Evolutionary conservation across 2,329 filamentous ascomycete species (phyloP), one percentile per base, ranked within the genome.

Genomic region (Fusarium sterilihyphosum): DNA sequence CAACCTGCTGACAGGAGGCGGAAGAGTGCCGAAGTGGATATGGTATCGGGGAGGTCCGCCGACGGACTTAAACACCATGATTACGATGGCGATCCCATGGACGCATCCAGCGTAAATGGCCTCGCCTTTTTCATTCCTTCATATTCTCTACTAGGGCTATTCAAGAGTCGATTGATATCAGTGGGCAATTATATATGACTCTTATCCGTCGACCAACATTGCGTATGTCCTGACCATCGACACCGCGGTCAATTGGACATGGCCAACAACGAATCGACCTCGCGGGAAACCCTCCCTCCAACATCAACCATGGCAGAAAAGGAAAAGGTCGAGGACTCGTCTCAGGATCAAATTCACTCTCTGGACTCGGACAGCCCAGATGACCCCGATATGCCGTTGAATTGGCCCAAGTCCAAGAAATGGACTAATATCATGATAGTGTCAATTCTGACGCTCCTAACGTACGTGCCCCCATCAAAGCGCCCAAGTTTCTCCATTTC

Each of bases 241-340:
- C 16, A 44, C 18, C n/a, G 11, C 10, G n/a, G n/a, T 26, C 16
- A 8, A 26, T 44, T 8, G 8, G n/a, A 44, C 16, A 44, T 44
- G 43, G 17, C 43, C 43, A 44, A 26, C n/a, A 18, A 26, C 11
- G 43, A 44, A 24, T 44, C 43, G 1, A 26, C 43, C n/a, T 44
- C n/a, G 17, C n/a, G 5, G 43, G n/a, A 44, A 18, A 44, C n/a
- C 1, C 10, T 18, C 7, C n/a, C n/a, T 18, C 43, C 43, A 24
- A 24, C n/a, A 8, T 18, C 43, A 44, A 12, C n/a, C 43, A 24
- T 44, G 43, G 17, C 16, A 24, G 43, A 26, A 18, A 44, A 44
- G 10, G 6, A 44, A 0, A 24, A 18, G 4, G 1, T 8, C 11
- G n/a, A 24, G 16, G 16, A 0, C n/a, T 26, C 11, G 14, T 17